phyloP scores from a whole-genome alignment of 2,329 filamentous ascomycete species.

The Fusarium nanum region DNA sequence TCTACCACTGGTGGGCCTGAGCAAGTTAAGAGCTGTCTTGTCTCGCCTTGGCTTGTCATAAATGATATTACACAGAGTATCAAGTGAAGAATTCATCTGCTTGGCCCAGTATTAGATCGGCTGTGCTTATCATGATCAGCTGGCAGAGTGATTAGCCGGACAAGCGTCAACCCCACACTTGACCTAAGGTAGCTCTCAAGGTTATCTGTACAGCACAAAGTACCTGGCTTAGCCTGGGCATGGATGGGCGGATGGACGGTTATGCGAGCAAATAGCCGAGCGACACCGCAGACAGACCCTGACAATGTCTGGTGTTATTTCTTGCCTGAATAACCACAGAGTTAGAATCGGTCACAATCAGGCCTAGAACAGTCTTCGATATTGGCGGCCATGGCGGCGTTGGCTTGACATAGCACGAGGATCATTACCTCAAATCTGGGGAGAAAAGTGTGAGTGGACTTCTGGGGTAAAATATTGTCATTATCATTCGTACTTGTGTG shows the following conservation, averaged over 20 bases:
- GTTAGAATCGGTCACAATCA: not conserved
- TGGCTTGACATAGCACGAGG: conserved; percentile 19
- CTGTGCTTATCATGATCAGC: conserved; percentile 43
- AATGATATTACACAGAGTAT: conserved; percentile 10
- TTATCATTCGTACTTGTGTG: conserved; percentile 16
- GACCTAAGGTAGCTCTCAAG: conserved; percentile 25
- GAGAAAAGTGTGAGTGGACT: conserved; percentile 45
- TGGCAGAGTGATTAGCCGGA: conserved; percentile 34
- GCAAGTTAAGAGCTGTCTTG: not conserved
- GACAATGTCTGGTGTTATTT: conserved; percentile 14
- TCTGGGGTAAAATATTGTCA: conserved; percentile 38
- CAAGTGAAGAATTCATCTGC: conserved; percentile 18
- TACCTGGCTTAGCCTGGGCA: not conserved
- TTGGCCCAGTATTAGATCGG: conserved; percentile 14
- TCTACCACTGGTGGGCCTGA: not conserved
- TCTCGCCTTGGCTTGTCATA: not conserved
- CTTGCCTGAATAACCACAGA: not conserved
- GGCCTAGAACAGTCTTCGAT: conserved; percentile 18
- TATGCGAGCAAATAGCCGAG: conserved; percentile 27
- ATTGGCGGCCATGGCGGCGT: conserved; percentile 11
- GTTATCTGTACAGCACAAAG: conserved; percentile 10
- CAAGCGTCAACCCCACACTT: conserved; percentile 38
- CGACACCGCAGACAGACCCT: conserved; percentile 24
- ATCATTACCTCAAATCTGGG: conserved; percentile 33
- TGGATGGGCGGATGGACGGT: not conserved